Conservation (phyloP, 2,329 filamentous ascomycete genomes). For the Talaromyces sp. region DNA sequence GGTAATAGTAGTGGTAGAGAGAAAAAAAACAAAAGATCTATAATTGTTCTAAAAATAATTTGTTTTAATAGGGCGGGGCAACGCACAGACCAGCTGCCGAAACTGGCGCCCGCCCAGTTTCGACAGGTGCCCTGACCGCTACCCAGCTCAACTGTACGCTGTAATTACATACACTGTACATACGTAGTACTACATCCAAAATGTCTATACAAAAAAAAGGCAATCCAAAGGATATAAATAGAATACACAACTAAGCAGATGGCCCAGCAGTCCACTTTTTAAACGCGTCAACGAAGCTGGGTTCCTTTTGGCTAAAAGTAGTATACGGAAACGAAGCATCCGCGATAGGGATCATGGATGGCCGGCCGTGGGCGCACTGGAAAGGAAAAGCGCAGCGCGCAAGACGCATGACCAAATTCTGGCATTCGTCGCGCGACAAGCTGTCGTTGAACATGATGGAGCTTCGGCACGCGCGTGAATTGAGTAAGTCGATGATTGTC, state of each 20-base stretch:
- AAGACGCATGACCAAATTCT: slow-evolving; percentile 32
- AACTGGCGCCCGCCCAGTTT: too few species aligned
- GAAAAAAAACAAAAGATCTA: too few species aligned
- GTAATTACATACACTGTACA: too few species aligned
- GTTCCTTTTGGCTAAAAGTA: neutral
- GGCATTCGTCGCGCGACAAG: slow-evolving; percentile 34
- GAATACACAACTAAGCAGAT: neutral
- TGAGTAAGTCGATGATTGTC: slow-evolving; percentile 62
- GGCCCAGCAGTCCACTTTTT: slow-evolving; percentile 6
- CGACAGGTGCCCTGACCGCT: too few species aligned
- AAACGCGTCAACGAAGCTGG: slow-evolving; percentile 9
- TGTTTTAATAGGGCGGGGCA: too few species aligned
- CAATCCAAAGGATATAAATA: neutral
- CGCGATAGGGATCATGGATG: slow-evolving; percentile 43
- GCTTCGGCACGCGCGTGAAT: slow-evolving; percentile 45
- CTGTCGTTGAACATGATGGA: slow-evolving; percentile 50
- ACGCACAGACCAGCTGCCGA: too few species aligned
- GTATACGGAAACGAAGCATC: slow-evolving; percentile 14
- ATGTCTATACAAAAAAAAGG: neutral
- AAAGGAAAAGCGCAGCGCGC: slow-evolving; percentile 43
- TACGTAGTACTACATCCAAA: neutral
- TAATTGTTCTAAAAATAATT: too few species aligned
- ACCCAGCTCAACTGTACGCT: too few species aligned
- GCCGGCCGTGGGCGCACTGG: slow-evolving; percentile 47
- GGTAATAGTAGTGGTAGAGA: too few species aligned